phyloP scores from a whole-genome alignment of 2,329 filamentous ascomycete genomes.

The Iodosphaeria phyllophila region DNA sequence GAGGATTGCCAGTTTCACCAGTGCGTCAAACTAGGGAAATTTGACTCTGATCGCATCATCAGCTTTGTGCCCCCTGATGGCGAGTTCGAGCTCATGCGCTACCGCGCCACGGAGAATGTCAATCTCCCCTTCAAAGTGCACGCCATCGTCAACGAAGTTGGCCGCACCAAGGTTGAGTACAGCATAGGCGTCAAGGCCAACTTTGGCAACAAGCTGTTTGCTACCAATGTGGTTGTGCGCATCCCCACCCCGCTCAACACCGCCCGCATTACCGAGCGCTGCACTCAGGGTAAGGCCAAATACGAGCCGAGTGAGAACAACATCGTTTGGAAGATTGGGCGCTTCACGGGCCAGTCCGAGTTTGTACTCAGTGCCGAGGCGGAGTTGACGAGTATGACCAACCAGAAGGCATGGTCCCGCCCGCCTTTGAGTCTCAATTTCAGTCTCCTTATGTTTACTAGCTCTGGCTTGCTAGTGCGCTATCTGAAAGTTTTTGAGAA shows the following conservation, averaged over 20 bases:
- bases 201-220: constrained; percentile 89
- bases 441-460: constrained; percentile 94
- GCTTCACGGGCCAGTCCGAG: constrained; percentile 97
- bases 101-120: constrained; percentile 94
- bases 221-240: constrained; percentile 85
- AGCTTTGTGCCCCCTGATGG: constrained; percentile 93
- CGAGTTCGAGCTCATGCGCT: constrained; percentile 97
- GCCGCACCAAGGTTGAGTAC: constrained; percentile 95
- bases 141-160: constrained; percentile 93
- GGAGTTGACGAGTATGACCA: constrained; percentile 87
- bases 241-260: constrained; percentile 96
- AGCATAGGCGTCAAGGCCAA: constrained; percentile 95
- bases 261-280: constrained; percentile 78
- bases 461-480: constrained; percentile 73
- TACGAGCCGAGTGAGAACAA: constrained; percentile 97
- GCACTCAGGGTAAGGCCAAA: constrained; percentile 91
- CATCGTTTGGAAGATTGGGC: constrained; percentile 96
- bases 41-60: constrained; percentile 92
- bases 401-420: constrained; percentile 90
- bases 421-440: constrained; percentile 87
- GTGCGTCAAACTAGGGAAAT: constrained; percentile 93
- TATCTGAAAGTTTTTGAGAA: constrained; percentile 99
- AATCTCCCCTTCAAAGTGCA: constrained; percentile 98
- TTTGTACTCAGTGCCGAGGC: constrained; percentile 91
- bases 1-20: constrained; percentile 99